Conservation (phyloP, 371 early-diverging fungal species). For the Mycotypha africana region DNA sequence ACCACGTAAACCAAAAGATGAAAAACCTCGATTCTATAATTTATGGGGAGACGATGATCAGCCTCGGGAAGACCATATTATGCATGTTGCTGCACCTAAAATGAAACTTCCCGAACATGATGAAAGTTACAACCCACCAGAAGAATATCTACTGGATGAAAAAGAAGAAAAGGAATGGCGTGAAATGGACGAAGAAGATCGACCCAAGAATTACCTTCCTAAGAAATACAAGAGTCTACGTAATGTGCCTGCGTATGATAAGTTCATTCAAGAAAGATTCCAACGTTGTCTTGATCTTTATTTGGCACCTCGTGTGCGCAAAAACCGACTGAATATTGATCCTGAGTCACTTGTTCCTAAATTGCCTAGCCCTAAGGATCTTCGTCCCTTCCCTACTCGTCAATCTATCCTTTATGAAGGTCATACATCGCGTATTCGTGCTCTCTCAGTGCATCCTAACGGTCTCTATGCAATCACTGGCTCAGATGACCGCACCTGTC, state of each 20-base stretch:
- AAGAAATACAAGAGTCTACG: constrained; percentile 78
- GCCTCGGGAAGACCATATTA: constrained; percentile 56
- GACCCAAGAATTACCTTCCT: constrained; percentile 80
- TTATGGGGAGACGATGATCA: constrained; percentile 77
- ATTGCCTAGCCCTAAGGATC: constrained; percentile 92
- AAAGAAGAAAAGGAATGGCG: constrained; percentile 80
- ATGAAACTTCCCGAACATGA: constrained; percentile 83
- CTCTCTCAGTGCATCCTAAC: constrained; percentile 81
- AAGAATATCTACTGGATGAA: constrained; percentile 86
- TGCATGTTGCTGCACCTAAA: constrained; percentile 92
- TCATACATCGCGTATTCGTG: constrained; percentile 77
- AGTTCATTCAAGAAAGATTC: constrained; percentile 91
- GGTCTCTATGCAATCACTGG: constrained; percentile 89
- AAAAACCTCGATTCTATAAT: constrained; percentile 74
- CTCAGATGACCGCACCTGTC: constrained; percentile 83
- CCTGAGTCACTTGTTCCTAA: constrained; percentile 92
- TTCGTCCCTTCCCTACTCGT: constrained; percentile 90
- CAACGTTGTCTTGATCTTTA: constrained; percentile 95
- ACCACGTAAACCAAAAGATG: constrained; percentile 56
- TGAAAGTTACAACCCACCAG: constrained; percentile 97
- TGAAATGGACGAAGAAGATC: constrained; percentile 71
- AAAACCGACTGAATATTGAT: constrained; percentile 85
- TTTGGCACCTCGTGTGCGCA: constrained; percentile 87
- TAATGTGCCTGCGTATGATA: constrained; percentile 80
- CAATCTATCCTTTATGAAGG: constrained; percentile 77